phyloP scores from a whole-genome alignment of 1,284 basidiomycete genomes.

The Ustilago cynodontis region DNA sequence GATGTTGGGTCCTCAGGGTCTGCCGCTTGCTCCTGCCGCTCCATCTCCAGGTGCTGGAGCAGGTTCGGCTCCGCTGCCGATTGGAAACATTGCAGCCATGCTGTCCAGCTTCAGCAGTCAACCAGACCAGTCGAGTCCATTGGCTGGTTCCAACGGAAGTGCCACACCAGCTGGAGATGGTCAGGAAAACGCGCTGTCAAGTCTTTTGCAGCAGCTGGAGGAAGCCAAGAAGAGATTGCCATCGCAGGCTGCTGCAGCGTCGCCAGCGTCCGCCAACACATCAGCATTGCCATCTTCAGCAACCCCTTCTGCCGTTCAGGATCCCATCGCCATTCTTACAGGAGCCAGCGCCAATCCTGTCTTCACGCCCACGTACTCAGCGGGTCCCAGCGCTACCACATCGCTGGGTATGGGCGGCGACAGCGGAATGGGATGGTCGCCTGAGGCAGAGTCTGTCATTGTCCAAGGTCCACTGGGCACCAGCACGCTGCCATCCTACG shows the following conservation, averaged over 20 bases:
- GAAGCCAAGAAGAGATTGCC: conserved; percentile 38
- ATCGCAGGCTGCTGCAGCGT: conserved; percentile 9
- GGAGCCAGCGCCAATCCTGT: conserved; percentile 48
- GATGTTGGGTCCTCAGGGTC: conserved; percentile 48
- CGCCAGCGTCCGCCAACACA: conserved; percentile 6
- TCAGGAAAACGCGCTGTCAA: conserved; percentile 27
- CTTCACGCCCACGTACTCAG: conserved; percentile 31
- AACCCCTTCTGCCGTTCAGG: conserved; percentile 8
- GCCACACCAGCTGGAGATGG: conserved; percentile 14
- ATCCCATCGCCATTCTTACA: conserved; percentile 48
- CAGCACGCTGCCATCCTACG: conserved; percentile 63
- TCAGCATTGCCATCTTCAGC: conserved; percentile 2
- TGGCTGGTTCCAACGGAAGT: conserved; percentile 6
- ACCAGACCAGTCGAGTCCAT: neutral
- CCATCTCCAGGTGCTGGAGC: conserved; percentile 5
- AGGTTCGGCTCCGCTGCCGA: conserved; percentile 11
- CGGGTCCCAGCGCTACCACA: neutral
- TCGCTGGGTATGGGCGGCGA: neutral
- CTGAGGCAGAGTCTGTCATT: conserved; percentile 44
- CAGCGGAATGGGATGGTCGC: conserved; percentile 34
- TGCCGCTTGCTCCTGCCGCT: conserved; percentile 46
- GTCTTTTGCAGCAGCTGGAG: conserved; percentile 43
- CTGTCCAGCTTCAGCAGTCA: conserved; percentile 33
- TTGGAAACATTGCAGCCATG: conserved; percentile 50
- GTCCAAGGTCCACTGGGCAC: conserved; percentile 52